Evolutionary conservation across 129 eudicot species (phyloP), one percentile per base, ranked within the genome.

Genomic region (Arctium minus): DNA sequence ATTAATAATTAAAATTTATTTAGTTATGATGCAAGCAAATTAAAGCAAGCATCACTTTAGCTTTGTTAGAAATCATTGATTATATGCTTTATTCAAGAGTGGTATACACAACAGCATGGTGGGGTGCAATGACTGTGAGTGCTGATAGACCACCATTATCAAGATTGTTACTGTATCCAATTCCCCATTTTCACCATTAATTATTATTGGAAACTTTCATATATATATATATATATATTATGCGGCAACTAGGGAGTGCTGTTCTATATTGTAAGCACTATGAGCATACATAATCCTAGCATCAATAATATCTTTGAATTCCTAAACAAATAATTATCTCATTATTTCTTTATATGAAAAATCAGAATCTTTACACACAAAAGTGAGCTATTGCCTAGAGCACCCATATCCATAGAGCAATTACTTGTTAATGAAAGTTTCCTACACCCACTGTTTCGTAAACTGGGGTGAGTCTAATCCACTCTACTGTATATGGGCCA

Each of bases 231-330:
- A 42, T 74, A 74, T 44, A 75, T 50, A 31, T 32, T 78, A 83
- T 78, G 86, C 83, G 87, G 87, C 87, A 84, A 84, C 83, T 84
- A 62, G 87, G 64, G 75, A 79, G 70, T 70, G 83, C 44, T 84
- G 71, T 73, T 62, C 56, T 64, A 35, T 74, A 73, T 8, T 79
- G 80, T 79, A 40, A 79, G 71, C 83, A 84, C 86, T 71, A 83
- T 39, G 69, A 71, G 36, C 82, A 77, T 56, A 70, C 71, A 79
- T 64, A 35, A 64, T 79, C 70, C 38, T 56, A 42, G 18, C 65
- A 56, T 56, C 65, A 56, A 56, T 56, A 56, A 56, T 15, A 56
- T 15, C 65, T 56, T 22, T 71, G 78, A 77, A 78, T 56, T 53
- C 12, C 39, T 15, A 36, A 70, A 15, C 50, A 77, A 76, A 70